Evolutionary conservation across 192 early-diverging fungal genomes (phyloP).

Genomic region (Glomus cerebriforme): DNA sequence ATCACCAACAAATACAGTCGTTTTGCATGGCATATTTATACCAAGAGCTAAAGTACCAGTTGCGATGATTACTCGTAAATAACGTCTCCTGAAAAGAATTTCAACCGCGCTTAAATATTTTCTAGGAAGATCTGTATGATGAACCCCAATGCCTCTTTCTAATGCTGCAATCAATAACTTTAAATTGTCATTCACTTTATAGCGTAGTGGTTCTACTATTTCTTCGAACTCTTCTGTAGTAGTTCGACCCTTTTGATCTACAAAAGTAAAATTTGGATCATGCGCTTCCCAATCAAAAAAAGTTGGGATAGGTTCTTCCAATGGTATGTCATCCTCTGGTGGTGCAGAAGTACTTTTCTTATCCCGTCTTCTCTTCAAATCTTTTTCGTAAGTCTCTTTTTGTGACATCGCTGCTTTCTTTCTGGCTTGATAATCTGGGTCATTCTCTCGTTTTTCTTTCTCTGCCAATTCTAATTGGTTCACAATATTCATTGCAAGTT

Average conservation of each 20-base stretch:
- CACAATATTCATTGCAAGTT: constrained; percentile 29
- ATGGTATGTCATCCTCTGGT: not conserved
- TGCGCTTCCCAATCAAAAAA: constrained; percentile 42
- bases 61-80: constrained; percentile 43
- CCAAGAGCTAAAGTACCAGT: constrained; percentile 39
- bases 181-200: constrained; percentile 9
- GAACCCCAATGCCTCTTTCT: constrained; percentile 45
- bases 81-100: constrained; percentile 38
- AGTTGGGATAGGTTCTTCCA: not conserved
- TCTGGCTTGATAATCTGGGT: constrained; percentile 23
- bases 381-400: constrained; percentile 29
- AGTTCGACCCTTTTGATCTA: constrained; percentile 14
- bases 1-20: constrained; percentile 47
- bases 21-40: constrained; percentile 50
- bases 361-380: not conserved
- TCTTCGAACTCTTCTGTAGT: constrained; percentile 30
- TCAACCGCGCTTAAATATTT: constrained; percentile 43
- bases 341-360: constrained; percentile 18
- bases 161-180: constrained; percentile 34
- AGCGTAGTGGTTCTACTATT: not conserved
- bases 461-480: constrained; percentile 34
- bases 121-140: constrained; percentile 42
- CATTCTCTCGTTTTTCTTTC: constrained; percentile 31
- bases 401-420: constrained; percentile 37
- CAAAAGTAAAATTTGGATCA: constrained; percentile 42